phyloP scores from a whole-genome alignment of 1,139 yeast genomes.

The Kurtzmaniella quercitrusa region DNA sequence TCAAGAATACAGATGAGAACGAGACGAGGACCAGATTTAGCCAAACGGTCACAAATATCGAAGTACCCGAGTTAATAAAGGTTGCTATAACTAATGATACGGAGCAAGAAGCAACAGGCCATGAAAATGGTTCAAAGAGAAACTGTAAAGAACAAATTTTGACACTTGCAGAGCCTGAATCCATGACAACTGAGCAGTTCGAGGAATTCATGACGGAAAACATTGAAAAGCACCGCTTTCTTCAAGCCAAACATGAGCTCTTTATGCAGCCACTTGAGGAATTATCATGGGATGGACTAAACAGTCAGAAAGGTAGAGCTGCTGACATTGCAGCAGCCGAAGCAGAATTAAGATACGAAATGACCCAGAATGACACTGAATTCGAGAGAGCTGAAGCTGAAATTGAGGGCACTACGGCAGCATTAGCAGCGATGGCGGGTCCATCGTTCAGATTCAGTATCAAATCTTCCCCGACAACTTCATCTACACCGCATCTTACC shows the following conservation, averaged over 20 bases:
- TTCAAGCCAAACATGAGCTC: constrained; percentile 15
- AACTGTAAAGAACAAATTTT: background rate
- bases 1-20: too few relatives aligned
- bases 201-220: constrained; percentile 33
- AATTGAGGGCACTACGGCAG: background rate
- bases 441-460: constrained; percentile 10
- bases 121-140: background rate
- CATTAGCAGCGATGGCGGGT: constrained; percentile 4
- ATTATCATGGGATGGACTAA: background rate
- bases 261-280: background rate
- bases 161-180: background rate
- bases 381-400: background rate
- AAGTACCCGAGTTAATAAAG: too few relatives aligned
- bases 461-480: constrained; percentile 39
- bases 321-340: background rate
- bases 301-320: background rate
- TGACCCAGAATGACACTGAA: constrained; percentile 5
- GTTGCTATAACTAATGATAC: too few relatives aligned
- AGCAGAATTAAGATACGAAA: background rate
- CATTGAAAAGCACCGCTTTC: constrained; percentile 29
- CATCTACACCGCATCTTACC: constrained; percentile 31
- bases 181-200: constrained; percentile 24
- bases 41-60: too few relatives aligned
- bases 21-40: too few relatives aligned
- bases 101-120: background rate